Conservation (phyloP, 345 rosid genomes). For the Triadica sebifera region DNA sequence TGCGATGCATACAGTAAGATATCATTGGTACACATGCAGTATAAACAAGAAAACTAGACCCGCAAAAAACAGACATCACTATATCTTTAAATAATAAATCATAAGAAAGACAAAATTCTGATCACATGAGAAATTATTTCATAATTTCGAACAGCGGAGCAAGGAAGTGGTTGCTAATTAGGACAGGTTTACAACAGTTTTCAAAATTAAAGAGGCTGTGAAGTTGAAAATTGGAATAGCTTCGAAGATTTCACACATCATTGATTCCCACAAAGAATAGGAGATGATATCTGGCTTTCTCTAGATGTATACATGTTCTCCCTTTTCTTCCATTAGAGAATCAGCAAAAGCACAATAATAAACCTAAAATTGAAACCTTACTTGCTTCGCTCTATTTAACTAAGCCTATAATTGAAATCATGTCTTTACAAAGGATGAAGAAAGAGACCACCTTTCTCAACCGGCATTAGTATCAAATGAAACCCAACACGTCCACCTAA, state of each 20-base stretch:
- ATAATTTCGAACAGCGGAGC: not conserved
- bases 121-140: not conserved
- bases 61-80: not conserved
- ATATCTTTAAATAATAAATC: not conserved
- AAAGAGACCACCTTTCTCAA: not conserved
- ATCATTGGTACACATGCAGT: not conserved
- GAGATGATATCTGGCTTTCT: not conserved
- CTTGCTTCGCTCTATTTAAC: not conserved
- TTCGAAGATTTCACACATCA: not conserved
- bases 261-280: not conserved
- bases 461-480: not conserved
- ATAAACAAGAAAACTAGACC: not conserved
- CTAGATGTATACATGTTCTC: not conserved
- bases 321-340: not conserved
- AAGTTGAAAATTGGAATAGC: not conserved
- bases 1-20: too few relatives aligned
- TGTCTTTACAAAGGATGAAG: not conserved
- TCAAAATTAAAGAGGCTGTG: not conserved
- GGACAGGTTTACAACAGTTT: not conserved
- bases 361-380: not conserved
- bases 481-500: constrained; percentile 6
- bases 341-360: not conserved
- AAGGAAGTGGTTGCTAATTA: not conserved
- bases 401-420: not conserved
- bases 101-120: not conserved